Percentiles rank a stretch among this genome's conserved stretches.
Conservation (phyloP, 768 basidiomycete genomes). For the Russula foetens region DNA sequence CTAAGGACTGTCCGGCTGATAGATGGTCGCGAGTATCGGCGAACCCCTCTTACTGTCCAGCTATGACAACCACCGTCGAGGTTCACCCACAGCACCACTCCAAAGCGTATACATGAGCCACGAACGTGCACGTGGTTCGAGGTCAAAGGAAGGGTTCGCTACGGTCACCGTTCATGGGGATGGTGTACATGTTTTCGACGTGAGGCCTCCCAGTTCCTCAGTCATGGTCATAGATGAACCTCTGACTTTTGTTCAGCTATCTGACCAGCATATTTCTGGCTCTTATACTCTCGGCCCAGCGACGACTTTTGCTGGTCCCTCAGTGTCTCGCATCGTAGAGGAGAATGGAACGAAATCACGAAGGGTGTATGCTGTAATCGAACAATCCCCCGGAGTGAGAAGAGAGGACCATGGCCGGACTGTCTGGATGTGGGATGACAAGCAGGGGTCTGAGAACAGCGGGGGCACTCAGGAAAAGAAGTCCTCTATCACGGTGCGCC, state of each 20-base stretch:
- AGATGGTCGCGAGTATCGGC: conserved; percentile 14
- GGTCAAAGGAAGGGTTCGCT: conserved; percentile 43
- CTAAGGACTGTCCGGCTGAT: background rate
- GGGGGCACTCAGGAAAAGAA: conserved; percentile 34
- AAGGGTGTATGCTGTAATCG: conserved; percentile 16
- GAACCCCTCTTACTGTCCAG: conserved; percentile 18
- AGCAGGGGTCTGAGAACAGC: conserved; percentile 27
- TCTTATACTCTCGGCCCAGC: conserved; percentile 20
- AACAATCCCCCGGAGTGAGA: background rate
- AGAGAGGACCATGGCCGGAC: conserved; percentile 12
- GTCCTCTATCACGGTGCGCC: conserved; percentile 34
- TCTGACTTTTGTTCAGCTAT: conserved; percentile 7
- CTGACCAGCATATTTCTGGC: conserved; percentile 9
- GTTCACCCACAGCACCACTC: background rate
- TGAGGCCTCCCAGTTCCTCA: conserved; percentile 28
- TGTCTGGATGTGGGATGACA: conserved; percentile 20
- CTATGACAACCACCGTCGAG: conserved; percentile 11
- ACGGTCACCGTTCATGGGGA: conserved; percentile 66
- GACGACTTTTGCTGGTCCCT: conserved; percentile 18
- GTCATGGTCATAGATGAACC: background rate
- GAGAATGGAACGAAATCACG: conserved; percentile 10
- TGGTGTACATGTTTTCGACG: conserved; percentile 69
- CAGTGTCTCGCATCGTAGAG: conserved; percentile 9
- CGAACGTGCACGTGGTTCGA: conserved; percentile 25
- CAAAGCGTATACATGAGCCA: conserved; percentile 30